A percentile compares a stretch with the other conserved stretches of the same genome.
Conservation (phyloP, 306 rosid species). For the Fragaria ananassa region DNA sequence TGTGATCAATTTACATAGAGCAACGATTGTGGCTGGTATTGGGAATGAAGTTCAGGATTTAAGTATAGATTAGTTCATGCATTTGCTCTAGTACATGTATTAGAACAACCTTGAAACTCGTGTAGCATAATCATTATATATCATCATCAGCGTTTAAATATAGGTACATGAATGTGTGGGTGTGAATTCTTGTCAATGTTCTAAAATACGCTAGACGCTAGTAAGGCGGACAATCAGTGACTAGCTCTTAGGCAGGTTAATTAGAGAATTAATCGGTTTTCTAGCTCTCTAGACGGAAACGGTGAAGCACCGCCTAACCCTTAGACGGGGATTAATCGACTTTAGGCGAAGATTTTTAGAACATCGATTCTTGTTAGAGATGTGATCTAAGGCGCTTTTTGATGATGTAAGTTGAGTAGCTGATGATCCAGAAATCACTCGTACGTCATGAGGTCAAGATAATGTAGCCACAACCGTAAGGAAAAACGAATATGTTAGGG, state of each 20-base stretch:
- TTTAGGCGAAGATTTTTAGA: too few relatives aligned
- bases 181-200: not conserved
- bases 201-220: too few relatives aligned
- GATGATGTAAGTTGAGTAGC: not conserved
- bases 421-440: not conserved
- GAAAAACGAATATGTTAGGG: not conserved
- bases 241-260: too few relatives aligned
- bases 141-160: not conserved
- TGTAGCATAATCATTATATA: not conserved
- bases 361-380: not conserved
- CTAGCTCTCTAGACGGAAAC: too few relatives aligned
- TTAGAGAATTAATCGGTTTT: too few relatives aligned
- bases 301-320: too few relatives aligned
- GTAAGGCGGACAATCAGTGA: too few relatives aligned
- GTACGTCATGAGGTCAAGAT: not conserved
- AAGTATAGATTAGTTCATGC: constrained; percentile 8
- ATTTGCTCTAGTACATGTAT: not conserved
- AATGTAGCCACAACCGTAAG: not conserved
- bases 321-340: too few relatives aligned
- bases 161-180: constrained; percentile 4
- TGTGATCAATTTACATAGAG: not conserved
- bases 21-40: not conserved
- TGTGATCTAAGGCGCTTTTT: not conserved
- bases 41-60: not conserved
- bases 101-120: not conserved